Conservation (phyloP, 306 rosid species). For the Citrullus colocynthis region DNA sequence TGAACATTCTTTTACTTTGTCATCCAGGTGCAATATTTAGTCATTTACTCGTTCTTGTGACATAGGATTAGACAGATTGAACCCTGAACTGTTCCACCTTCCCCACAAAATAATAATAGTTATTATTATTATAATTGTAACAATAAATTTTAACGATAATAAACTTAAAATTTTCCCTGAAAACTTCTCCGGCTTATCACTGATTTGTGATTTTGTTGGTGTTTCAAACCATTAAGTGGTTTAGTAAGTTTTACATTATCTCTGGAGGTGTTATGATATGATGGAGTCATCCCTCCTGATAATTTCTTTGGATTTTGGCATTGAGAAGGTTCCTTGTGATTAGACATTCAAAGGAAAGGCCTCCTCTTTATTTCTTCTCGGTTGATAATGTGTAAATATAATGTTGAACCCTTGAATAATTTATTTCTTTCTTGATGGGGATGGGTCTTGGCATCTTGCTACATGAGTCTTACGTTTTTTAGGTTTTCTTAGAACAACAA, state of each 20-base stretch:
- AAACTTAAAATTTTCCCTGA: background rate
- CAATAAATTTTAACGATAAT: too few relatives aligned
- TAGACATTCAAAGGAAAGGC: background rate
- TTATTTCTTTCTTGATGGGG: background rate
- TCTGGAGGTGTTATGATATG: background rate
- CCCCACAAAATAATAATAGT: background rate
- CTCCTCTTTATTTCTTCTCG: background rate
- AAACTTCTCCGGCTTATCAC: background rate
- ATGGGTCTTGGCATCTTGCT: background rate
- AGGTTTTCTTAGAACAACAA: background rate
- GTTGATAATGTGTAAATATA: background rate
- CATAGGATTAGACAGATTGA: background rate
- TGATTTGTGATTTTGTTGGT: background rate
- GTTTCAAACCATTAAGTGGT: background rate
- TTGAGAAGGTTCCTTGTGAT: background rate
- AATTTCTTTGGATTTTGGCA: background rate
- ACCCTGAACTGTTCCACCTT: background rate
- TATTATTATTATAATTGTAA: background rate
- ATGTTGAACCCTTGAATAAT: background rate
- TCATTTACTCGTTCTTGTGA: background rate
- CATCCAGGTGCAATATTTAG: constrained; percentile 71
- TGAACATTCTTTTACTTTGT: constrained; percentile 65
- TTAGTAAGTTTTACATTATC: background rate
- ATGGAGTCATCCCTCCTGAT: background rate
- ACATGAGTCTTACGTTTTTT: background rate